Evolutionary conservation across 306 rosid genomes (phyloP).

Genomic region (Amphicarpaea edgeworthii): DNA sequence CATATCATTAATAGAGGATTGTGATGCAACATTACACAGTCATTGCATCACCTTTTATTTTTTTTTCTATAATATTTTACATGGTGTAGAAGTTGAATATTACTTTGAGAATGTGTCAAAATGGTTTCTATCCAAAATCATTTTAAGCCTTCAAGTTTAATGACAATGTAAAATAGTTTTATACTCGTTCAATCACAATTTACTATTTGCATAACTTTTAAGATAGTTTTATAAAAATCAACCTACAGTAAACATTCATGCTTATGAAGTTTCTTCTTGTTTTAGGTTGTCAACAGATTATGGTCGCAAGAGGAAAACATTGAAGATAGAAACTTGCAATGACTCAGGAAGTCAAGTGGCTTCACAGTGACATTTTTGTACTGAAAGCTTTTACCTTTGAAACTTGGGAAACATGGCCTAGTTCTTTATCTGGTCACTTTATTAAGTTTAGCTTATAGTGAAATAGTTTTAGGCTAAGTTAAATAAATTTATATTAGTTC

Average conservation of each 20-base stretch:
- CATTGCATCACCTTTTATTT: too few species aligned
- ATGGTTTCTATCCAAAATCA: not conserved
- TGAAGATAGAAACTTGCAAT: slow-evolving; percentile 47
- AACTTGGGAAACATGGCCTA: slow-evolving; percentile 1
- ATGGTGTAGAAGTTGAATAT: not conserved
- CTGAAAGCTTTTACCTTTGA: not conserved
- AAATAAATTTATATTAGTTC: not conserved
- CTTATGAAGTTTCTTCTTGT: slow-evolving; percentile 11
- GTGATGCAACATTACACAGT: too few species aligned
- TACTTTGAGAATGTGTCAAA: not conserved
- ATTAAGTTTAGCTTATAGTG: not conserved
- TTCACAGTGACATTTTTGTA: slow-evolving; percentile 53
- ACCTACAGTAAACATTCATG: too few species aligned
- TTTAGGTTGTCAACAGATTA: slow-evolving; percentile 60
- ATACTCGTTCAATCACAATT: too few species aligned
- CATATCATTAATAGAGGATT: too few species aligned
- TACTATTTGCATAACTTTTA: too few species aligned
- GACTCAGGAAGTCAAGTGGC: slow-evolving; percentile 72
- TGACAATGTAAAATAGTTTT: too few species aligned
- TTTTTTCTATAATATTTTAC: too few species aligned
- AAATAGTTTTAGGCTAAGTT: slow-evolving; percentile 27
- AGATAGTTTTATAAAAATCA: too few species aligned
- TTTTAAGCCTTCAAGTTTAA: too few species aligned
- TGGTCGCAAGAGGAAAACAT: slow-evolving; percentile 55
- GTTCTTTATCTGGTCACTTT: slow-evolving; percentile 4